These are phyloP conservation scores for Rhizophora apiculata DNA, from an alignment of 345 rosid genomes.

Conservation along the genomic window DNA sequence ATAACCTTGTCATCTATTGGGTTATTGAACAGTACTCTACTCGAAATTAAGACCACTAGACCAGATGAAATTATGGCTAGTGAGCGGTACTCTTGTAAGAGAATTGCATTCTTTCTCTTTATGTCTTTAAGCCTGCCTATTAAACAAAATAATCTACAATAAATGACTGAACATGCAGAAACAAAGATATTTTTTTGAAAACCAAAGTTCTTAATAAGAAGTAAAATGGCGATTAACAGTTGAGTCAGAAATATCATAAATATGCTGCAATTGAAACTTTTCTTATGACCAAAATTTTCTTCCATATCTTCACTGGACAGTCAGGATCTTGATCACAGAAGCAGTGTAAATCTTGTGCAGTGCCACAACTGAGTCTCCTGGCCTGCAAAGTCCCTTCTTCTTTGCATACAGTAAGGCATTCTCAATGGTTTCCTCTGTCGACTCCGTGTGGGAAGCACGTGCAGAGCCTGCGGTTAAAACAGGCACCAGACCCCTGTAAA, in stretches of 20 bases:
- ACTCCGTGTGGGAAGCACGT: conserved; percentile 20
- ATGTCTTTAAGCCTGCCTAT: too few species aligned
- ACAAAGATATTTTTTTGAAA: too few species aligned
- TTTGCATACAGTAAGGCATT: conserved; percentile 21
- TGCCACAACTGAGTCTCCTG: conserved; percentile 37
- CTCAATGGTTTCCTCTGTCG: conserved; percentile 26
- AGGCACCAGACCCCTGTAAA: conserved; percentile 31
- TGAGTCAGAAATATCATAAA: background rate
- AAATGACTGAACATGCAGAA: too few species aligned
- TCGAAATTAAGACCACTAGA: too few species aligned
- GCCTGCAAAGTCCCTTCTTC: conserved; percentile 27
- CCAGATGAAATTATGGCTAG: too few species aligned
- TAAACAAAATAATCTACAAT: too few species aligned
- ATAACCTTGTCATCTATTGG: too few species aligned
- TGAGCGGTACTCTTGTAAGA: too few species aligned
- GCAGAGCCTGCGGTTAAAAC: conserved; percentile 20
- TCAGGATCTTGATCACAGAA: conserved; percentile 29
- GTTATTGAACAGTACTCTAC: too few species aligned
- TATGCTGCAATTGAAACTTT: background rate
- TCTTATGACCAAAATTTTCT: background rate
- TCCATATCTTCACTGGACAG: conserved; percentile 6
- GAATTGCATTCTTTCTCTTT: too few species aligned
- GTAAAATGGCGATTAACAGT: too few species aligned
- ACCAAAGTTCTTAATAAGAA: background rate
- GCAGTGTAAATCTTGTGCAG: conserved; percentile 27